Evolutionary conservation across 768 basidiomycete genomes (phyloP).

Genomic region (Auricularia heimuer): DNA sequence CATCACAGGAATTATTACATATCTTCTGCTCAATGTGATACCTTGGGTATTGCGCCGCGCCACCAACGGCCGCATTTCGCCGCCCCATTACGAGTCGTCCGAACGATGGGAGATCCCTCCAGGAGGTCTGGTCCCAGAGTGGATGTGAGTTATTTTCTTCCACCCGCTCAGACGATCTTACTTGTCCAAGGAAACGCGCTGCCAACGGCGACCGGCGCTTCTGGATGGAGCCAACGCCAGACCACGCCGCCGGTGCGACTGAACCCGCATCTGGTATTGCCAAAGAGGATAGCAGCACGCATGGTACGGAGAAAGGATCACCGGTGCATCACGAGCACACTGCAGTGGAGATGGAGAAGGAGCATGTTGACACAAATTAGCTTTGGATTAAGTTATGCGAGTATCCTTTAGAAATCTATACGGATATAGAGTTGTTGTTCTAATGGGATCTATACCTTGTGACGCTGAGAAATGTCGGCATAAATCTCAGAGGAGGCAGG

Average conservation of each 20-base stretch:
- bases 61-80: conserved; percentile 49
- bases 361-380: neutral
- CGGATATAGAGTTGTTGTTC: too few relatives aligned
- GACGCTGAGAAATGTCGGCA: neutral
- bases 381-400: too few relatives aligned
- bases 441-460: too few relatives aligned
- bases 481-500: neutral
- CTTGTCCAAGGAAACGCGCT: conserved; percentile 2
- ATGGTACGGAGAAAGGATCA: neutral
- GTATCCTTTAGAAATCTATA: too few relatives aligned
- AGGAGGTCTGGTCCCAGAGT: conserved; percentile 55
- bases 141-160: conserved; percentile 36
- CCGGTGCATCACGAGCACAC: neutral
- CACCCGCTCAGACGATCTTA: neutral
- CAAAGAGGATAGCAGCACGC: neutral
- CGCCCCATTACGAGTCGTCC: conserved; percentile 50
- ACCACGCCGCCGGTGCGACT: too few relatives aligned
- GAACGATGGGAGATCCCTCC: conserved; percentile 68
- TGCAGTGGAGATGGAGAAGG: neutral
- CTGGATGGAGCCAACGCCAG: neutral
- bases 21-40: conserved; percentile 63
- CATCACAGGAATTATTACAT: conserved; percentile 66
- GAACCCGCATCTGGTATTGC: neutral
- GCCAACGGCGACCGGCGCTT: conserved; percentile 4
- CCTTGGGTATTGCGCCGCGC: conserved; percentile 47